These are phyloP conservation scores for Colletotrichum sp. DNA, from an alignment of 2,329 filamentous ascomycete species.

Conservation along the genomic window DNA sequence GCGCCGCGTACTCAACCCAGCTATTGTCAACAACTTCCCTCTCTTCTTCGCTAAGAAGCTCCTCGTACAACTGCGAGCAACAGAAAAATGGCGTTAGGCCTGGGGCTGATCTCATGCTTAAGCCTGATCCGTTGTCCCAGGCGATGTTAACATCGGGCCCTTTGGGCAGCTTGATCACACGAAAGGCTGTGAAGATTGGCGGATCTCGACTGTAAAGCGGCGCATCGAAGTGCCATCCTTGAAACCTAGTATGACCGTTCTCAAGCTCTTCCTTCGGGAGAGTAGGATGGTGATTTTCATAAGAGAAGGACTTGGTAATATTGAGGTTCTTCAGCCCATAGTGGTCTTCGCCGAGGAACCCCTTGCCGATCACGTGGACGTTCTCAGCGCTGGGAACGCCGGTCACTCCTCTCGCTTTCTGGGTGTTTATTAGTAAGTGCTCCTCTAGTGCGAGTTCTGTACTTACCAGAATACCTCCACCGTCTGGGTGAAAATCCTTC, in stretches of 20 bases:
- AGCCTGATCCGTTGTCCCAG: conserved; percentile 46
- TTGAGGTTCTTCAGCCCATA: conserved; percentile 44
- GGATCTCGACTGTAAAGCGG: conserved; percentile 46
- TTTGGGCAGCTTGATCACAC: conserved; percentile 40
- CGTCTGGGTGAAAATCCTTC: conserved; percentile 43
- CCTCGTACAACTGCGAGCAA: conserved; percentile 43
- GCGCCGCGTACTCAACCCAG: conserved; percentile 50
- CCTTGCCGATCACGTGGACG: conserved; percentile 49
- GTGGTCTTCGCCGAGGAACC: conserved; percentile 47
- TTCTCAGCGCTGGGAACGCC: conserved; percentile 47
- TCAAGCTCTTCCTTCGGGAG: conserved; percentile 39
- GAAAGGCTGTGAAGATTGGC: conserved; percentile 46
- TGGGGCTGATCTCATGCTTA: conserved; percentile 44
- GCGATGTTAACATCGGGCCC: conserved; percentile 40
- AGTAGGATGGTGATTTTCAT: conserved; percentile 40
- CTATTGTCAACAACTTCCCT: conserved; percentile 43
- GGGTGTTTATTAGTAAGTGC: background rate
- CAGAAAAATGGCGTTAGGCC: conserved; percentile 50
- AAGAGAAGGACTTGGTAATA: conserved; percentile 30
- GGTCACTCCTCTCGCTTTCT: conserved; percentile 34
- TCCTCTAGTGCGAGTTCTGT: background rate
- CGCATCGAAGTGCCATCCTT: conserved; percentile 53
- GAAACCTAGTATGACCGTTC: conserved; percentile 46
- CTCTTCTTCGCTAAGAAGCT: conserved; percentile 44
- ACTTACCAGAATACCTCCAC: conserved; percentile 40